A percentile compares a stretch with the other conserved stretches of the same genome.
These are phyloP conservation scores for Neospora caninum DNA, from an alignment of 169 alveolate species.

Conservation along the genomic window DNA sequence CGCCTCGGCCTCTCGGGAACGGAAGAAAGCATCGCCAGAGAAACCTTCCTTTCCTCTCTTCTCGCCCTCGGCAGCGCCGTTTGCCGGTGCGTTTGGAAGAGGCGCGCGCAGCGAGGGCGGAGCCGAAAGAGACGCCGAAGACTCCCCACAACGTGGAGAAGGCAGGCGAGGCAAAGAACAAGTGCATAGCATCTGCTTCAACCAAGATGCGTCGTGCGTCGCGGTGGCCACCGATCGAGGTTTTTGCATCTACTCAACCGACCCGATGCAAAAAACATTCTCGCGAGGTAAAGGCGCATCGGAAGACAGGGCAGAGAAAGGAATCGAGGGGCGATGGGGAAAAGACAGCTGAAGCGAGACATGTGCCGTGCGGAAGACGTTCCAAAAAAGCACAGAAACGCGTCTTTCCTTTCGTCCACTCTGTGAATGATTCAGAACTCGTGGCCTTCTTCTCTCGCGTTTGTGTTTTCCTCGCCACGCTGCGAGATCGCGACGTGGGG, in stretches of 20 bases:
- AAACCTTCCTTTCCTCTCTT: background rate
- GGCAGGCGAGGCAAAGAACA: background rate
- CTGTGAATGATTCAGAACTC: background rate
- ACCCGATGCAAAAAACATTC: background rate
- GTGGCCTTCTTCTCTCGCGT: too few relatives aligned
- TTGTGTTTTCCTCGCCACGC: too few relatives aligned
- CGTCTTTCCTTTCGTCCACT: too few relatives aligned
- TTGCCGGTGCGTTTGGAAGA: background rate
- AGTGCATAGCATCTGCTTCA: background rate
- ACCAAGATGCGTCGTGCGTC: slow-evolving; percentile 23
- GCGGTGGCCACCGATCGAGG: background rate
- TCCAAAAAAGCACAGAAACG: too few relatives aligned
- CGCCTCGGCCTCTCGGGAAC: background rate
- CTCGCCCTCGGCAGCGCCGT: background rate
- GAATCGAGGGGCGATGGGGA: too few relatives aligned
- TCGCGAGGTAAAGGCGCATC: background rate
- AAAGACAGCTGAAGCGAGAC: too few relatives aligned
- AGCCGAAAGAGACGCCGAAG: background rate
- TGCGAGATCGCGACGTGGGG: too few relatives aligned
- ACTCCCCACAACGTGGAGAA: too few relatives aligned
- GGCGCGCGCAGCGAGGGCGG: background rate
- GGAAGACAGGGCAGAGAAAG: background rate
- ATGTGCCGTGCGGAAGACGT: too few relatives aligned
- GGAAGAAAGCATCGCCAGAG: background rate
- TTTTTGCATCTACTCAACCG: background rate